These are phyloP conservation scores for Wickerhamomyces subpelliculosus DNA, from an alignment of 805 yeast genomes.

Conservation along the genomic window DNA sequence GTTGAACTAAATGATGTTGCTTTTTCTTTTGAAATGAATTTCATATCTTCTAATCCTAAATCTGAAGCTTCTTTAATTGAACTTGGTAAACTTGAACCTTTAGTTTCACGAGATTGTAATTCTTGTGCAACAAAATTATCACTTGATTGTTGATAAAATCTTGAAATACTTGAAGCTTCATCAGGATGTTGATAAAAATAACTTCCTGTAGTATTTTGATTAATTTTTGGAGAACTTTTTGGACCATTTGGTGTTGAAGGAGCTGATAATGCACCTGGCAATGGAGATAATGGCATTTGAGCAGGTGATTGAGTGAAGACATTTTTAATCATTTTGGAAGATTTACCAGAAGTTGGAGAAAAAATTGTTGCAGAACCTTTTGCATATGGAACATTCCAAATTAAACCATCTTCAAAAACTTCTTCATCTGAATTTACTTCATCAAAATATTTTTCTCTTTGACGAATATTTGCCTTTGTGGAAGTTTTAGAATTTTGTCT, in stretches of 20 bases:
- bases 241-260: slow-evolving; percentile 4
- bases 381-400: slow-evolving; percentile 51
- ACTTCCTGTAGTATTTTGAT: slow-evolving; percentile 6
- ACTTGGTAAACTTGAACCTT: slow-evolving; percentile 25
- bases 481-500: slow-evolving; percentile 29
- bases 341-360: slow-evolving; percentile 19
- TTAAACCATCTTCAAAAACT: slow-evolving; percentile 30
- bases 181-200: slow-evolving; percentile 7
- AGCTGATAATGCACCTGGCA: slow-evolving; percentile 31
- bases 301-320: slow-evolving; percentile 18
- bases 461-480: slow-evolving; percentile 24
- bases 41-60: slow-evolving; percentile 49
- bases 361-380: slow-evolving; percentile 15
- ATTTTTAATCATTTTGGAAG: slow-evolving; percentile 14
- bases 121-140: slow-evolving; percentile 11
- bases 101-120: slow-evolving; percentile 10
- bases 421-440: slow-evolving; percentile 29
- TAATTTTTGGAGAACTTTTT: neutral
- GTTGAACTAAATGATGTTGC: slow-evolving; percentile 37
- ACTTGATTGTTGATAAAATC: slow-evolving; percentile 16
- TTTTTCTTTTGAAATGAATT: slow-evolving; percentile 40
- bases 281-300: slow-evolving; percentile 39
- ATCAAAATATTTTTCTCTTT: slow-evolving; percentile 32
- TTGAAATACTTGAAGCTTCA: slow-evolving; percentile 19
- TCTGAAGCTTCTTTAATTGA: slow-evolving; percentile 29